Conservation (phyloP, 306 rosid genomes). For the Canavalia ensiformis region DNA sequence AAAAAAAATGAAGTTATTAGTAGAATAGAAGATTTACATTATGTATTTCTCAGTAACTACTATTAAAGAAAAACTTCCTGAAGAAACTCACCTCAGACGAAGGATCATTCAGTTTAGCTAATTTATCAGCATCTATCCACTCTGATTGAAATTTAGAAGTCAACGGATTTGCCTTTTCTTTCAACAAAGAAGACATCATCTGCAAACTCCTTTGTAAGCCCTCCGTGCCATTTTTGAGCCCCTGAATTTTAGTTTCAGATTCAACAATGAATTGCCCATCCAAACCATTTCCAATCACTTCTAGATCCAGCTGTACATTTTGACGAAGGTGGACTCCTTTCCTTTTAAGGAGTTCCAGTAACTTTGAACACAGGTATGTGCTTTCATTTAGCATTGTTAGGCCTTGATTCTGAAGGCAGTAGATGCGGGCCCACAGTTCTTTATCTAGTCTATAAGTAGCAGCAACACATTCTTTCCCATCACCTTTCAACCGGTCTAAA, state of each 20-base stretch:
- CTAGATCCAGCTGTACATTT: constrained; percentile 52
- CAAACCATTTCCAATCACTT: constrained; percentile 59
- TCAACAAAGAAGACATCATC: constrained; percentile 74
- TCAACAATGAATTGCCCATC: constrained; percentile 79
- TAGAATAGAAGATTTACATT: constrained; percentile 20
- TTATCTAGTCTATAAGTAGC: constrained; percentile 78
- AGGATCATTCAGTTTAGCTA: constrained; percentile 60
- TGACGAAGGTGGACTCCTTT: constrained; percentile 58
- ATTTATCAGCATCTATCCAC: constrained; percentile 53
- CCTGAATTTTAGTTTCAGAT: constrained; percentile 78
- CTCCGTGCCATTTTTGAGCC: constrained; percentile 76
- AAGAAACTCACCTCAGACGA: constrained; percentile 70
- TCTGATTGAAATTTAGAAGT: constrained; percentile 57
- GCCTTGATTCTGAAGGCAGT: constrained; percentile 88
- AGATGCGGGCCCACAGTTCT: constrained; percentile 73
- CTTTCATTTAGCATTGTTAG: constrained; percentile 78
- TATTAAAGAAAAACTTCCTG: constrained; percentile 25
- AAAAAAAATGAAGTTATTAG: not conserved
- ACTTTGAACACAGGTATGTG: constrained; percentile 67
- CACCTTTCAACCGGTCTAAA: constrained; percentile 77
- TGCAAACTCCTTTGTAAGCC: constrained; percentile 82
- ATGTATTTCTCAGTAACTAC: constrained; percentile 7
- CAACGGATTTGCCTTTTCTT: constrained; percentile 69
- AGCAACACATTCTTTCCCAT: constrained; percentile 68
- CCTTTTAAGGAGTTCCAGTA: constrained; percentile 70